Base-by-base conservation (phyloP, 768 basidiomycete species). In the Auricularia sp. region DNA sequence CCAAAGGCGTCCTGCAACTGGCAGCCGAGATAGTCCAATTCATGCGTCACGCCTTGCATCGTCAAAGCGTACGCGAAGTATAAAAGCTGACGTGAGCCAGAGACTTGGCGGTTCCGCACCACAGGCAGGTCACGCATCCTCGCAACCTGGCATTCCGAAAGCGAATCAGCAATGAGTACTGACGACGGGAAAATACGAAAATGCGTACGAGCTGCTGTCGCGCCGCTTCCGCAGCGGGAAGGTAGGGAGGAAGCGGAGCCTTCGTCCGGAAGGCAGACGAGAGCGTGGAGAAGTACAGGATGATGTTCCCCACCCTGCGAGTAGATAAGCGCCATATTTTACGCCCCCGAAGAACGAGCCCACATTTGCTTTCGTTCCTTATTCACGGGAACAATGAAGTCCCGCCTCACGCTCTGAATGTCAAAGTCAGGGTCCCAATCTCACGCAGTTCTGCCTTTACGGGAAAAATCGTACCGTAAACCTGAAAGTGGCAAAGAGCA, bases 31-130 rank as follows among this genome's bases (percentile, higher is more conserved):
- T 77, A 82, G 63, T 97, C 93, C 14, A 99, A 81, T 70, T 98
- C 93, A 62, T 84, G 81, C 8, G 94, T 97, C 44, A 97, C 90
- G 6, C 93, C 93, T 72, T 92, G 89, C 93, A 97, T 95, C 63
- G 91, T 90, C 65, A 94, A 78, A 0, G 91, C 91, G 69, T 98
- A 98, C 1, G 93, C 94, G 69, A 96, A 95, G 76, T 92, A 98
- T 21, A 98, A 80, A 3, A 99, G 78, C 68, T 97, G 90, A 21
- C 87, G 79, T 1, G 93, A 94, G 1, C 85, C 89, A 69, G 88
- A 85, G 14, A 88, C 86, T 39, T 91, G 86, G 3, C 92, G 83
- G 61, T 84, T 86, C 69, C 85, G 88, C n/a, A 97, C 92, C 10
- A 96, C 85, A n/a, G 94, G 90, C 7, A 98, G 81, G 51, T 80